These are phyloP conservation scores for Neurospora terricola DNA, from an alignment of 495 filamentous ascomycete species.

Conservation along the genomic window DNA sequence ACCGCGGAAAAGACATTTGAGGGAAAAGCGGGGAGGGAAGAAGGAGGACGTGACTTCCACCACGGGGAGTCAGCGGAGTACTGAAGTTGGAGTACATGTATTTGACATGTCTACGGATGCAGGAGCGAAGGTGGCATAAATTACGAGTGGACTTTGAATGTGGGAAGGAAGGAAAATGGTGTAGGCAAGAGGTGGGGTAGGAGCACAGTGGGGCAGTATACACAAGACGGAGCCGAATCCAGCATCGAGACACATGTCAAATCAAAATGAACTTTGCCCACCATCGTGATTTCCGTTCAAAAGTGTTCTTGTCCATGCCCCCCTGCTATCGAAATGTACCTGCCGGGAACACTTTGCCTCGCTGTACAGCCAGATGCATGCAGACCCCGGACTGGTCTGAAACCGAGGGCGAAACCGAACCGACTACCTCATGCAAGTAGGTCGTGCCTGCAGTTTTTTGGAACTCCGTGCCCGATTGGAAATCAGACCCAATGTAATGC, in stretches of 20 bases:
- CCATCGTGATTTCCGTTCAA: too few relatives aligned
- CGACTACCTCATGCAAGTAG: background rate
- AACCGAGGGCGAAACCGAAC: too few relatives aligned
- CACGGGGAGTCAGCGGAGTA: background rate
- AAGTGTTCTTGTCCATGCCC: too few relatives aligned
- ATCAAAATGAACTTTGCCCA: background rate
- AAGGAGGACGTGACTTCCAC: background rate
- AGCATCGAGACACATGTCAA: background rate
- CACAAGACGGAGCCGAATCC: background rate
- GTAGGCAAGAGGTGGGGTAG: background rate
- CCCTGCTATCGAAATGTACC: background rate
- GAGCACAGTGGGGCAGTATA: background rate
- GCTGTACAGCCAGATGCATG: too few relatives aligned
- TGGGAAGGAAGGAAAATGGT: background rate
- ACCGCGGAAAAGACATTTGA: background rate
- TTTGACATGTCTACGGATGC: background rate
- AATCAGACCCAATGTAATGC: background rate
- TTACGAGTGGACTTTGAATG: fast-evolving
- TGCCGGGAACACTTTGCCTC: background rate
- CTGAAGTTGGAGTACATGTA: background rate
- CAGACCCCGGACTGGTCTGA: too few relatives aligned
- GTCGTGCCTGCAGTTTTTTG: background rate
- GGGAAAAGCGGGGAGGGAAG: background rate
- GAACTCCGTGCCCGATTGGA: background rate
- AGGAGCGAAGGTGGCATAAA: background rate